Evolutionary conservation across 2,329 filamentous ascomycete genomes (phyloP), one percentile per base, ranked within the genome.

Genomic region (Curvularia lunata): DNA sequence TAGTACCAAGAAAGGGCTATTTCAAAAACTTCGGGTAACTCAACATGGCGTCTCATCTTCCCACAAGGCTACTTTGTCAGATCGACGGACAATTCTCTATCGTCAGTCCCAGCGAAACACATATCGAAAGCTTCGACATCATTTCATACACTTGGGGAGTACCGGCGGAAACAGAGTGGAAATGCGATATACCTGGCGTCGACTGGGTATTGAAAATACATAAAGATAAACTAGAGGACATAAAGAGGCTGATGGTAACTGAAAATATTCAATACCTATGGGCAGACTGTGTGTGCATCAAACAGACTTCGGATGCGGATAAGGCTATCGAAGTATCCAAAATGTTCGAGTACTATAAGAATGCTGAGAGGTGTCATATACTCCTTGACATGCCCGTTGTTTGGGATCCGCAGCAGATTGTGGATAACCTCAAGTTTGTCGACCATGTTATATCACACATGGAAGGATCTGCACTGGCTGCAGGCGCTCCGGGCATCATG

Each of bases 271-370:
- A 27, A 38, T 47, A 51, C 32, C 41, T 56, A 1, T 56, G 53
- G 53, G 53, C 62, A 16, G 66, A 70, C 52, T 67, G 64, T 40
- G 51, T 70, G 18, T 69, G 67, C 49, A 49, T 70, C 28, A 65
- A 67, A 25, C 67, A 70, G 38, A 59, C 41, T 10, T 60, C 66
- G 2, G 58, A 61, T 0, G 27, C 23, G 5, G 53, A 56, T 12
- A 34, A 56, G 34, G 41, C 53, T 6, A n/a, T 38, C 19, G 53
- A 56, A 23, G 18, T 56, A 10, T 45, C 48, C 1, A 51, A 32
- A 48, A 56, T 56, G 53, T 56, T 56, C 13, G 40, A 56, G 32
- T 56, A 56, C 19, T 56, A 56, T 41, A 56, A 56, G 18, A 40
- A 12, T 9, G 53, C 53, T 12, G 23, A 51, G 3, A 45, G 40